Evolutionary conservation across 768 basidiomycete genomes (phyloP).

Genomic region (Tylopilus vinaceipallidus): DNA sequence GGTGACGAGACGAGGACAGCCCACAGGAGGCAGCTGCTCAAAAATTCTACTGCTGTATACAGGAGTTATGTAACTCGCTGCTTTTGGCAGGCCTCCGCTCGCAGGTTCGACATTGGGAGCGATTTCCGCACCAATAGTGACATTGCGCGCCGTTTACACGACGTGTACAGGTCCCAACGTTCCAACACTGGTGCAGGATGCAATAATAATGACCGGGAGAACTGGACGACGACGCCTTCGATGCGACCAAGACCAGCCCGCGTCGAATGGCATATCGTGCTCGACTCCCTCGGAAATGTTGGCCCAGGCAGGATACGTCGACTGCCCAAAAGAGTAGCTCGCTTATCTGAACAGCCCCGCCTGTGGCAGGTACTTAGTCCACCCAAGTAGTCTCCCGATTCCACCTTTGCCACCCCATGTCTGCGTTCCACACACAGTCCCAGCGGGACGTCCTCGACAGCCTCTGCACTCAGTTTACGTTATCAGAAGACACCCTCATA

Average conservation of each 20-base stretch:
- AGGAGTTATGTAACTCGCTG: conserved; percentile 25
- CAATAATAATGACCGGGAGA: no score
- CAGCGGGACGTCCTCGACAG: conserved; percentile 54
- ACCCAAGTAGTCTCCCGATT: background rate
- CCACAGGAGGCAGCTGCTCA: background rate
- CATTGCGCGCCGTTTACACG: background rate
- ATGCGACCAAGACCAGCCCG: no score
- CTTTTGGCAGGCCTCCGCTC: conserved; percentile 6
- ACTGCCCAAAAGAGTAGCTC: conserved; percentile 5
- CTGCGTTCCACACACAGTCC: conserved; percentile 41
- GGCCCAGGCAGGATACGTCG: conserved; percentile 6
- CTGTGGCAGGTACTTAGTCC: background rate
- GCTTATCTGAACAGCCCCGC: background rate
- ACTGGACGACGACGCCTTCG: no score
- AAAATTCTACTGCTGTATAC: conserved; percentile 9
- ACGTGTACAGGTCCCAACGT: background rate
- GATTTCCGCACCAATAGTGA: background rate
- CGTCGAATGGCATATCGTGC: background rate
- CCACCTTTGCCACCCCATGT: conserved; percentile 38
- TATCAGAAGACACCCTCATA: conserved; percentile 58
- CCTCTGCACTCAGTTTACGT: conserved; percentile 71
- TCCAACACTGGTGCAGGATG: no score
- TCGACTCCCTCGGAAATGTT: background rate
- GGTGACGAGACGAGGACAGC: no score
- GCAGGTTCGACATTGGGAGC: background rate